Percentiles rank a stretch among this genome's conserved stretches.
phyloP scores from a whole-genome alignment of 129 eudicot genomes.

The Tanacetum coccineum region DNA sequence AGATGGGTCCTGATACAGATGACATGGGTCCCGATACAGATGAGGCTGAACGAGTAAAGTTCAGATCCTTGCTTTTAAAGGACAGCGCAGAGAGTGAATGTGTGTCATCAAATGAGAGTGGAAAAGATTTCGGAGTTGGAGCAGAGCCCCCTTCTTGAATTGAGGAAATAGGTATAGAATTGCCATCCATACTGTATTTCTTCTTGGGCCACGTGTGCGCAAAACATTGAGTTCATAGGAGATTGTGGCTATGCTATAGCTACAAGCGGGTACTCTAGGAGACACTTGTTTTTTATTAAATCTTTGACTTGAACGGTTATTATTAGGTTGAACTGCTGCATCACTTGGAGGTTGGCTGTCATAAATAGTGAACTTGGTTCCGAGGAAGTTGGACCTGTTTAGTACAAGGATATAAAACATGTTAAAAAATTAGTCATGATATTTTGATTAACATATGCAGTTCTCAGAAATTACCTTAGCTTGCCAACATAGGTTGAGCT shows the following conservation, averaged over 20 bases:
- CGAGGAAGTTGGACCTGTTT: slow-evolving; percentile 87
- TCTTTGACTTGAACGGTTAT: slow-evolving; percentile 51
- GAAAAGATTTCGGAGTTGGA: slow-evolving; percentile 75
- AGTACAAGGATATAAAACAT: background rate
- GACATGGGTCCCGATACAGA: slow-evolving; percentile 28
- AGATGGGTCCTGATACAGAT: slow-evolving; percentile 17
- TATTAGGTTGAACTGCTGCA: slow-evolving; percentile 32
- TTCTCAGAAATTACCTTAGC: slow-evolving; percentile 57
- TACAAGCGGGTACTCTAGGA: slow-evolving; percentile 69
- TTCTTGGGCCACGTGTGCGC: slow-evolving; percentile 85
- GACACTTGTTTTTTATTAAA: slow-evolving; percentile 71
- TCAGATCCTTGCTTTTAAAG: slow-evolving; percentile 44
- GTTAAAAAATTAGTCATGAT: background rate
- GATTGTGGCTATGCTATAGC: slow-evolving; percentile 65
- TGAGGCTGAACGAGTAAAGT: slow-evolving; percentile 25
- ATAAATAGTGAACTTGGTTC: slow-evolving; percentile 82
- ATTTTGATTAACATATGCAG: background rate
- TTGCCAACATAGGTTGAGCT: slow-evolving; percentile 89
- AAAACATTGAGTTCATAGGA: slow-evolving; percentile 82
- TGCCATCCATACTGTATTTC: slow-evolving; percentile 78
- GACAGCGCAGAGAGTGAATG: slow-evolving; percentile 19
- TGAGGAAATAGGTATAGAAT: slow-evolving; percentile 69
- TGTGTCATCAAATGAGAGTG: slow-evolving; percentile 40
- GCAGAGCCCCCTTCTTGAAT: slow-evolving; percentile 89
- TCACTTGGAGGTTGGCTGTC: slow-evolving; percentile 78